Evolutionary conservation across 2,329 filamentous ascomycete genomes (phyloP), one percentile per base, ranked within the genome.

Genomic region (Erysiphe pulchra): DNA sequence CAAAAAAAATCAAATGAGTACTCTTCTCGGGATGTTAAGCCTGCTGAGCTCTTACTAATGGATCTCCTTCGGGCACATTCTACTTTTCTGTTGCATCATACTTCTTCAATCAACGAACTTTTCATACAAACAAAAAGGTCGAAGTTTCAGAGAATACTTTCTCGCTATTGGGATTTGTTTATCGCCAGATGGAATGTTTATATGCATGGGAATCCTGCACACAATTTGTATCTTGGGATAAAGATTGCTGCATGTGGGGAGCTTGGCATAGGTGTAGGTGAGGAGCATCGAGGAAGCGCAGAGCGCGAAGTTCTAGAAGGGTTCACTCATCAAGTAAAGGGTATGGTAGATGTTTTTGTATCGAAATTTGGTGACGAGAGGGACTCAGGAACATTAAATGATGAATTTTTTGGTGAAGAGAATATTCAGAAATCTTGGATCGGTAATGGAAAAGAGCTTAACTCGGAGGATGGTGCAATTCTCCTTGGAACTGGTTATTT

Each of bases 251-350:
- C 80, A 7, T 85, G 83, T 32, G 87, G 90, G 16, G 87, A 95
- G 62, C 71, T 95, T 24, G 90, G 90, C 14, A 73, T 94, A 41
- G 90, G 90, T 0, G 90, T 95, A 1, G 90, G 90, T 16, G 90
- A 95, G 59, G 90, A 95, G 63, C 83, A 94, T 46, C 79, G 85
- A 59, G 87, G 87, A 4, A 94, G 87, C 57, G 85, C 85, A 31
- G 87, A 95, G 63, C 70, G 87, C 54, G 87, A 92, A 54, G 87
- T 95, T 0, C 65, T 98, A 1, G 87, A 95, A 60, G 84, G 84
- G n/a, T 74, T 93, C 50, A 75, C 84, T 1, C 70, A 69, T 10
- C 69, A 81, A 46, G 81, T 83, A 20, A 78, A 90, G 45, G 90
- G 90, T 0, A 67, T 98, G 36, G 71, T 92, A 6, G 90, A 98